phyloP scores from a whole-genome alignment of 352 stramenopile genomes.

The Phytophthora kernoviae region DNA sequence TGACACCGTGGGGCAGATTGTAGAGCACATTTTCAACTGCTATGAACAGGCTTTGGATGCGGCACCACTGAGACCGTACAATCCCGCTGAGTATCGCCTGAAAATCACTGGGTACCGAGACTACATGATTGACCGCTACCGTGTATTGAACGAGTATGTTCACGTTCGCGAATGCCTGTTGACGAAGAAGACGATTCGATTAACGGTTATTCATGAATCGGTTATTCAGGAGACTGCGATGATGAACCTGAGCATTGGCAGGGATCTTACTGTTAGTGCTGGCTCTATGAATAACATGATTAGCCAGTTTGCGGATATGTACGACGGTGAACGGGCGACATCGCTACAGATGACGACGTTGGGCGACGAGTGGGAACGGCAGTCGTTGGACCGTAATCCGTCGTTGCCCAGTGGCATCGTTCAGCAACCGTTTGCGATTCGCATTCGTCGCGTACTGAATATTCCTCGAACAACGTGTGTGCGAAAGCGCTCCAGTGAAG shows the following conservation, averaged over 20 bases:
- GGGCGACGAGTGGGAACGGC: conserved; percentile 67
- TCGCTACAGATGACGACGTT: conserved; percentile 80
- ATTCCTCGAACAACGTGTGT: conserved; percentile 77
- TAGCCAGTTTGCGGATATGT: conserved; percentile 68
- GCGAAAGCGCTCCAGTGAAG: conserved; percentile 72
- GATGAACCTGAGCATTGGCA: conserved; percentile 77
- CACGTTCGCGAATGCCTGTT: conserved; percentile 86
- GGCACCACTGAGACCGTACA: conserved; percentile 74
- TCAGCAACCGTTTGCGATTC: conserved; percentile 69
- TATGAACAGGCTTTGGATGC: conserved; percentile 84
- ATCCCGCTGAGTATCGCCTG: conserved; percentile 80
- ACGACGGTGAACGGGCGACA: conserved; percentile 53
- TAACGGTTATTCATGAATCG: conserved; percentile 87
- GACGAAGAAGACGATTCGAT: conserved; percentile 85
- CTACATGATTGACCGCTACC: conserved; percentile 85
- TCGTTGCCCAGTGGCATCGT: conserved; percentile 60
- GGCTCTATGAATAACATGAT: conserved; percentile 38
- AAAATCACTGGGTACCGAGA: conserved; percentile 88
- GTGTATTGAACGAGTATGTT: conserved; percentile 89
- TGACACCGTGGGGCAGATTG: conserved; percentile 87
- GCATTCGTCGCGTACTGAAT: conserved; percentile 82
- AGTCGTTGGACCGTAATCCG: conserved; percentile 39
- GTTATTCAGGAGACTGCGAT: conserved; percentile 85
- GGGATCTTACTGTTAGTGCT: conserved; percentile 47
- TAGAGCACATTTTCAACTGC: conserved; percentile 90